Base-by-base conservation (phyloP, 2,329 filamentous ascomycete genomes). In the Fusarium irregulare region DNA sequence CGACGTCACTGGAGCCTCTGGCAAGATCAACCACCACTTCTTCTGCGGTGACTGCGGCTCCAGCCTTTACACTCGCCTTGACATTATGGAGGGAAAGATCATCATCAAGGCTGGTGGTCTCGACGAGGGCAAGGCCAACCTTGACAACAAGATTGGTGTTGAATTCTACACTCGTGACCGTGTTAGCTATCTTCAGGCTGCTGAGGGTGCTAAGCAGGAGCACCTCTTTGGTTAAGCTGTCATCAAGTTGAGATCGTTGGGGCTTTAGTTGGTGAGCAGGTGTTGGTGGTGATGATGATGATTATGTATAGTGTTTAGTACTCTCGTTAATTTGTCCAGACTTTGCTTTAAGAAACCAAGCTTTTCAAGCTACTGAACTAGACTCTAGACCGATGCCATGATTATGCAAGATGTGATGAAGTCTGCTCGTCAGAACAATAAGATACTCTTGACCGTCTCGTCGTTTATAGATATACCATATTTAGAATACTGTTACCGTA, bases 21-120 rank as follows among this genome's bases (percentile, higher is more conserved):
- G 86, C 30, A 88, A 87, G 73, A 78, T 82, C 64, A 88, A 88
- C 77, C 84, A 83, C 68, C 86, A 87, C 72, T 87, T 82, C 78
- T 88, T 88, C 80, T 88, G 86, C 73, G 66, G 76, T 18, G 83
- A 74, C 63, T 88, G 86, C 70, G 86, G 86, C 20, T 85, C 81
- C 3, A 79, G 81, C 55, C 69, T 88, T 25, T 87, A 84, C 73
- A 86, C 84, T 12, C 80, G 84, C 73, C 78, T 87, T 27, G 86
- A 87, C 28, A 53, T 87, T 44, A 85, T 88, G 85, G 82, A 83
- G 3, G 84, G 84, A 21, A 76, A 83, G 67, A 80, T 81, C 11
- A 80, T 80, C 64, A 76, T 88, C 72, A 88, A 88, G 78, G 84
- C 82, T 4, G 86, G 86, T 2, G 76, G 79, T 2, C 73, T 88